These are phyloP conservation scores for Talaromyces wortmannii DNA, from an alignment of 495 filamentous ascomycete species.

Conservation along the genomic window DNA sequence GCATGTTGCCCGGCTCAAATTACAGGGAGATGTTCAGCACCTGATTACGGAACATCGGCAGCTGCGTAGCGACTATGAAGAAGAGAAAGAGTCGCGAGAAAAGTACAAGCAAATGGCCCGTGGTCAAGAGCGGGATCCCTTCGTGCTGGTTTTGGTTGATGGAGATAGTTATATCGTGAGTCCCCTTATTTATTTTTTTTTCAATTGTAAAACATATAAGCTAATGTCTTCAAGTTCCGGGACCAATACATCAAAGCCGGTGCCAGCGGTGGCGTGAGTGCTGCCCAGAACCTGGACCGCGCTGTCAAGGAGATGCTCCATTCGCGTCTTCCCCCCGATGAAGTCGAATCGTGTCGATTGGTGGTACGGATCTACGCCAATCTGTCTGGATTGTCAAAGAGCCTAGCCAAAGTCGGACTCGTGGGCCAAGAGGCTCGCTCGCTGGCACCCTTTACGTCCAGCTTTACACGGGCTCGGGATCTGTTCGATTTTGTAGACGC, in stretches of 20 bases:
- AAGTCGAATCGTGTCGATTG: constrained; percentile 44
- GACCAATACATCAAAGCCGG: constrained; percentile 45
- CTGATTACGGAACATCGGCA: constrained; percentile 44
- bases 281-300: constrained; percentile 46
- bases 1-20: constrained; percentile 25
- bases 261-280: constrained; percentile 48
- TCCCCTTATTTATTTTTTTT: not conserved
- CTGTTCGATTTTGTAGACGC: constrained; percentile 58
- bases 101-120: constrained; percentile 46
- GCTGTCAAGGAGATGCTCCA: constrained; percentile 39
- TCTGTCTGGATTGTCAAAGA: constrained; percentile 44
- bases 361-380: constrained; percentile 59
- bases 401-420: constrained; percentile 39
- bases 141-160: constrained; percentile 53
- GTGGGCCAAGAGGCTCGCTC: constrained; percentile 44
- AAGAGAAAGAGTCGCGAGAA: constrained; percentile 46
- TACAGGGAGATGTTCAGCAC: constrained; percentile 29
- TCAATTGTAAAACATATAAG: not conserved
- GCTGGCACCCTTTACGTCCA: constrained; percentile 45
- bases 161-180: constrained; percentile 51
- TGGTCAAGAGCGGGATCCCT: constrained; percentile 51
- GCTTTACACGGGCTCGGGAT: constrained; percentile 52
- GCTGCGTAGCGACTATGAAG: constrained; percentile 51
- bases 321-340: constrained; percentile 34
- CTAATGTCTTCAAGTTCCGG: constrained; percentile 33